Evolutionary conservation across 371 early-diverging fungal species (phyloP).

Genomic region (Mortierella polycephala): DNA sequence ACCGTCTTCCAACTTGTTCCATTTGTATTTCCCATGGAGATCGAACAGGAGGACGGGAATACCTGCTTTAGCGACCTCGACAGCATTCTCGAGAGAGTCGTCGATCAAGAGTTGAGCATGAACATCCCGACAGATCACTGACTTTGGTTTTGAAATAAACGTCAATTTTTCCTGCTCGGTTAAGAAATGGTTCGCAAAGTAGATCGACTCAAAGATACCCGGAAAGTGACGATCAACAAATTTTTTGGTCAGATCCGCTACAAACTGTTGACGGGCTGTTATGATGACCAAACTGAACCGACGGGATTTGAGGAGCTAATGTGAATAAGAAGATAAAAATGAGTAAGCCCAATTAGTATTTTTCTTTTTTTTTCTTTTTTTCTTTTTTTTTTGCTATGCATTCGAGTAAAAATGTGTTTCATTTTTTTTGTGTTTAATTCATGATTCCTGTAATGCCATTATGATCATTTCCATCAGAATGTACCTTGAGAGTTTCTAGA

Average conservation of each 20-base stretch:
- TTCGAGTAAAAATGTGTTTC: neutral
- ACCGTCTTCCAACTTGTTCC: constrained; percentile 58
- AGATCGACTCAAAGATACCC: constrained; percentile 64
- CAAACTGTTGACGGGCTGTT: constrained; percentile 64
- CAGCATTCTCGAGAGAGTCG: constrained; percentile 60
- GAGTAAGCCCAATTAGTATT: neutral
- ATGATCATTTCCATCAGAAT: too few relatives aligned
- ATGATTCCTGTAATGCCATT: too few relatives aligned
- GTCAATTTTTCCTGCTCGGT: constrained; percentile 58
- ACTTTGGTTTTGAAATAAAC: constrained; percentile 61
- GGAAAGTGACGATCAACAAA: constrained; percentile 64
- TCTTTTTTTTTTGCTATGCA: constrained; percentile 7
- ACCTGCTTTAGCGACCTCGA: constrained; percentile 57
- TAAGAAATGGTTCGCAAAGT: constrained; percentile 61
- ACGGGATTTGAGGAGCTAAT: constrained; percentile 57
- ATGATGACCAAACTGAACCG: constrained; percentile 61
- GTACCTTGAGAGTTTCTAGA: constrained; percentile 62
- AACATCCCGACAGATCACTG: constrained; percentile 63
- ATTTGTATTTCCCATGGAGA: constrained; percentile 55
- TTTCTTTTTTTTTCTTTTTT: constrained; percentile 3
- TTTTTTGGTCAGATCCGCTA: constrained; percentile 62
- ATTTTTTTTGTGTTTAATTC: neutral
- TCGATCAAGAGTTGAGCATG: constrained; percentile 63
- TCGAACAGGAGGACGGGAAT: constrained; percentile 61
- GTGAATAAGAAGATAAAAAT: neutral